Percentiles rank a stretch among this genome's conserved stretches.
phyloP scores from a whole-genome alignment of 192 early-diverging fungal species.

The Entomortierella lignicola region DNA sequence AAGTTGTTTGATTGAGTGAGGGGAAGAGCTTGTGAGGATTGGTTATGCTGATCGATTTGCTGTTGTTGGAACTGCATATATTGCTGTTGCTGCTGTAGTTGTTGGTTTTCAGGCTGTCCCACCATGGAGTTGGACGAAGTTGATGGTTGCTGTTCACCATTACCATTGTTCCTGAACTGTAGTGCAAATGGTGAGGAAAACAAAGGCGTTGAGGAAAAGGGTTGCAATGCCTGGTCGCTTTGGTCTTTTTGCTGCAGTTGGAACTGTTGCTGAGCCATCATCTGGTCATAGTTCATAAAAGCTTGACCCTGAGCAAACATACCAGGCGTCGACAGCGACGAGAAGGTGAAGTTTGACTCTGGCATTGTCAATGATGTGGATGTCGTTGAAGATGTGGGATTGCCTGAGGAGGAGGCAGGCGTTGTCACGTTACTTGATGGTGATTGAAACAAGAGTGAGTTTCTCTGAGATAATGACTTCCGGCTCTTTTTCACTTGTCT shows the following conservation, averaged over 20 bases:
- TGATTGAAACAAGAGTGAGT: constrained; percentile 25
- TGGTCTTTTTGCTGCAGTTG: constrained; percentile 9
- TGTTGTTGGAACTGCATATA: constrained; percentile 6
- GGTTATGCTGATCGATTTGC: not conserved
- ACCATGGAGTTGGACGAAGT: not conserved
- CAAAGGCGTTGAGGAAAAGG: constrained; percentile 17
- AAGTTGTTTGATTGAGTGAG: not conserved
- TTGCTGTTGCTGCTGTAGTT: constrained; percentile 27
- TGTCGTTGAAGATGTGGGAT: not conserved
- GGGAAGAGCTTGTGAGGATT: not conserved
- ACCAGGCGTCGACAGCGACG: constrained; percentile 35
- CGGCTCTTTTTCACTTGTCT: constrained; percentile 36
- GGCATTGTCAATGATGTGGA: not conserved
- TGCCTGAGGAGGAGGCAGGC: not conserved
- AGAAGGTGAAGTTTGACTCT: constrained; percentile 22
- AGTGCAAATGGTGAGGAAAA: constrained; percentile 41
- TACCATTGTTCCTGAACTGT: constrained; percentile 6
- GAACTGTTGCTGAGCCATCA: constrained; percentile 9
- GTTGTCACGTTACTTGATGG: not conserved
- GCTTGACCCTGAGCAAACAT: constrained; percentile 50
- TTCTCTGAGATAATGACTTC: constrained; percentile 31
- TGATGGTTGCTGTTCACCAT: not conserved
- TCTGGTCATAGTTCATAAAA: constrained; percentile 37
- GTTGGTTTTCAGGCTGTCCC: constrained; percentile 4
- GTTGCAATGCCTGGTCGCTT: constrained; percentile 8